Percentiles rank a stretch among this genome's conserved stretches.
These are phyloP conservation scores for Arthrobotrys iridis DNA, from an alignment of 2,329 filamentous ascomycete species.

Conservation along the genomic window DNA sequence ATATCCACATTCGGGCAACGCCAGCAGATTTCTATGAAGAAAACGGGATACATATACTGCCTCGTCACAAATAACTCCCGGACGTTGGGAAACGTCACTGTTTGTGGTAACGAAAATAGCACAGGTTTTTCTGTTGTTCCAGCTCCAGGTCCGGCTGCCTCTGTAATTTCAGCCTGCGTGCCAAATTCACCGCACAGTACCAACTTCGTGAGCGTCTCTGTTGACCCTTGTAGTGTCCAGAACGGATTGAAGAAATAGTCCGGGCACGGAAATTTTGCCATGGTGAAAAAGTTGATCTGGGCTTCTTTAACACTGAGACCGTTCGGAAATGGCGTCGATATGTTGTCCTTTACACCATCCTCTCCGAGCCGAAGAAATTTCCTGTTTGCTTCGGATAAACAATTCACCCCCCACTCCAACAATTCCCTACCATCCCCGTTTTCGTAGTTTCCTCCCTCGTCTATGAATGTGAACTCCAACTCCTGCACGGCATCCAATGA, in stretches of 20 bases:
- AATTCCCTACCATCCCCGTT: neutral
- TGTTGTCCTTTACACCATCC: neutral
- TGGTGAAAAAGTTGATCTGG: conserved; percentile 5
- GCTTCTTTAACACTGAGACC: neutral
- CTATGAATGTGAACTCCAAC: conserved; percentile 14
- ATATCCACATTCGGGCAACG: conserved; percentile 25
- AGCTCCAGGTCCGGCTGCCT: neutral
- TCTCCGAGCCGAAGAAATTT: conserved; percentile 5
- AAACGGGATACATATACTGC: neutral
- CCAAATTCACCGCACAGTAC: conserved; percentile 20
- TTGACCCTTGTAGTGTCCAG: conserved; percentile 1
- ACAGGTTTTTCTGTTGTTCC: conserved; percentile 2
- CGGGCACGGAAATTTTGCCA: neutral
- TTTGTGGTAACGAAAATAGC: conserved; percentile 9
- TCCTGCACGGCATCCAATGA: neutral
- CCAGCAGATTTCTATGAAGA: conserved; percentile 17
- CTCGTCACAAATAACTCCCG: conserved; percentile 4
- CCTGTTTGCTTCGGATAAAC: conserved; percentile 20
- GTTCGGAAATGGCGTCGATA: neutral
- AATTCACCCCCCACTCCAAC: neutral
- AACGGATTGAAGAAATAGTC: conserved; percentile 16
- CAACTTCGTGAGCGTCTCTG: conserved; percentile 8
- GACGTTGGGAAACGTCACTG: conserved; percentile 16
- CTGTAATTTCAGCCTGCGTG: neutral
- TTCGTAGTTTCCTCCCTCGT: neutral